Conservation (phyloP, 2,329 filamentous ascomycete species). For the Ascochyta pisi region DNA sequence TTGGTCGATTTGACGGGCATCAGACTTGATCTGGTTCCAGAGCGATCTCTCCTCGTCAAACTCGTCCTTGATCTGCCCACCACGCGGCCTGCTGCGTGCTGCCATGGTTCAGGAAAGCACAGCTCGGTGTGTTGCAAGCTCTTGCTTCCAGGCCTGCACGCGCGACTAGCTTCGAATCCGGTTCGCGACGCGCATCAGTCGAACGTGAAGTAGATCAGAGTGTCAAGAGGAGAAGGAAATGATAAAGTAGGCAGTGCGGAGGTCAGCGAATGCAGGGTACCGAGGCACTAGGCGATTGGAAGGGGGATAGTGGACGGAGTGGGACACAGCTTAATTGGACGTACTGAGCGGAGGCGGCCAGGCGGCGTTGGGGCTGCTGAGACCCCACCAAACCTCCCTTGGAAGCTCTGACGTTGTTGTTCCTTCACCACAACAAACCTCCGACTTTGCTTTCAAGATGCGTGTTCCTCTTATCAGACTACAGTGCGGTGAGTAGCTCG, state of each 20-base stretch:
- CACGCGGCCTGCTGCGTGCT: conserved; percentile 53
- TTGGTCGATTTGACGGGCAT: conserved; percentile 54
- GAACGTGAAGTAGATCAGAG: not conserved
- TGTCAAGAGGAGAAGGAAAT: not conserved
- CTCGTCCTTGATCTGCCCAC: conserved; percentile 56
- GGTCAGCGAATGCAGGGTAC: conserved; percentile 23
- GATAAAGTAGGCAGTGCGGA: conserved; percentile 14
- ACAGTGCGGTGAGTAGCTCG: conserved; percentile 66
- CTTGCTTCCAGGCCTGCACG: conserved; percentile 17
- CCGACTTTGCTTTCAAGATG: conserved; percentile 33
- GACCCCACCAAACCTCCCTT: conserved; percentile 25
- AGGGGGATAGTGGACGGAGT: conserved; percentile 26
- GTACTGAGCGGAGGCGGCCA: conserved; percentile 21
- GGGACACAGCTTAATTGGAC: conserved; percentile 31
- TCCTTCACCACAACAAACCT: conserved; percentile 15
- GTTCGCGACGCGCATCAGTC: conserved; percentile 16
- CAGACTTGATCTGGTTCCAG: conserved; percentile 57
- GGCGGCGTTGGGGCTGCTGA: conserved; percentile 15
- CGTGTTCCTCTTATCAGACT: conserved; percentile 81
- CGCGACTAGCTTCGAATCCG: conserved; percentile 8
- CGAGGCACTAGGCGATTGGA: conserved; percentile 29
- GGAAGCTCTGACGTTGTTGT: conserved; percentile 21
- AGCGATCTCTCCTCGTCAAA: conserved; percentile 58
- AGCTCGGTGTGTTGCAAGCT: not conserved
- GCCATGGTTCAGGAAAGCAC: conserved; percentile 48